A percentile compares a stretch with the other conserved stretches of the same genome.
Conservation (phyloP, 176 grass and related monocot genomes). For the Ensete ventricosum region DNA sequence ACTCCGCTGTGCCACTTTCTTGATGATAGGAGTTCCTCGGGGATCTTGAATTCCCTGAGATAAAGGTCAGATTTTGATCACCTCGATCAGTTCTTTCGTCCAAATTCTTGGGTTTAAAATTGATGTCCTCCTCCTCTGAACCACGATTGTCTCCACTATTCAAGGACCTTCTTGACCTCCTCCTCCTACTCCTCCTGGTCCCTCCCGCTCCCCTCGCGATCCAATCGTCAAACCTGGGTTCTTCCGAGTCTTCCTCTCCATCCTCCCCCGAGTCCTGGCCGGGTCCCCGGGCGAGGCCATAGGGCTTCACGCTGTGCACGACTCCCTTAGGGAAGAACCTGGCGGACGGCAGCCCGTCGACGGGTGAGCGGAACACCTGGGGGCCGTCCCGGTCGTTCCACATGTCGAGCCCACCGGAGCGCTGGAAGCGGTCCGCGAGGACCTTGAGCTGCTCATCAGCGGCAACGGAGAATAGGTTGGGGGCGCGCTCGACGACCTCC, state of each 20-base stretch:
- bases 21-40: background rate
- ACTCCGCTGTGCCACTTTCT: background rate
- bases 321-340: conserved; percentile 80
- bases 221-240: conserved; percentile 34
- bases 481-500: conserved; percentile 52
- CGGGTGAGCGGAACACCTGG: conserved; percentile 47
- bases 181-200: conserved; percentile 10
- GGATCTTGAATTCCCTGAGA: background rate
- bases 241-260: background rate
- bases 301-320: conserved; percentile 73
- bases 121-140: background rate
- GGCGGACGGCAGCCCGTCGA: conserved; percentile 34
- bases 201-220: conserved; percentile 23
- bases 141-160: background rate
- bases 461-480: conserved; percentile 63
- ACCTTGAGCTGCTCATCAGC: conserved; percentile 80
- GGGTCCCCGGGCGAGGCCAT: conserved; percentile 6
- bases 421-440: conserved; percentile 86
- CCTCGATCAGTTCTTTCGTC: background rate
- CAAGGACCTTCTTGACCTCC: conserved; percentile 10
- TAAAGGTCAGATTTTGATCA: background rate
- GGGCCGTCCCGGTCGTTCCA: conserved; percentile 93
- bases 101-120: background rate
- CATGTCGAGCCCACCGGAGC: conserved; percentile 75
- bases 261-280: background rate